Evolutionary conservation across 768 basidiomycete genomes (phyloP).

Genomic region (Tulasnella sp.): DNA sequence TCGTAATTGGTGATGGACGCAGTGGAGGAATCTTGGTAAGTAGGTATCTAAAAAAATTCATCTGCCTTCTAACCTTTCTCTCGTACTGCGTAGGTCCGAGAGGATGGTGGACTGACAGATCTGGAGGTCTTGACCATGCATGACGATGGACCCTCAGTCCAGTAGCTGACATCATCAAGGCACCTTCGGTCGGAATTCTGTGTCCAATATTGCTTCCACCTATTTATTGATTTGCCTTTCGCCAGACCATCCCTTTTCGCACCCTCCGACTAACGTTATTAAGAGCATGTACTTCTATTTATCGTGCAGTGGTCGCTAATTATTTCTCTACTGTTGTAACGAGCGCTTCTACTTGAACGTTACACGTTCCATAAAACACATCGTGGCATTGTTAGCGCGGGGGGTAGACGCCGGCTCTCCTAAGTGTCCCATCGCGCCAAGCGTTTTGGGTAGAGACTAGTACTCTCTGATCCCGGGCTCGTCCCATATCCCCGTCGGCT

Average conservation of each 20-base stretch:
- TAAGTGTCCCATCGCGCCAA: no score
- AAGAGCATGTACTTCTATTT: background rate
- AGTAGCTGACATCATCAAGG: background rate
- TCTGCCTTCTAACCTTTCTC: background rate
- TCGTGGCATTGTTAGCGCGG: background rate
- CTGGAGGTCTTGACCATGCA: constrained; percentile 16
- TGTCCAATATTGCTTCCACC: background rate
- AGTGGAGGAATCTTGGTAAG: constrained; percentile 17
- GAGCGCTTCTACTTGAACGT: background rate
- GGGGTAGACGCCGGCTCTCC: no score
- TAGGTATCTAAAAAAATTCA: background rate
- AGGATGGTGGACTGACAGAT: constrained; percentile 7
- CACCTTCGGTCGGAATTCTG: background rate
- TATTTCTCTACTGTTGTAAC: background rate
- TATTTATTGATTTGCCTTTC: background rate
- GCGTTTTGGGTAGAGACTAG: background rate
- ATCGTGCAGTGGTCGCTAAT: background rate
- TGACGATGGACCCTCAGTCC: background rate
- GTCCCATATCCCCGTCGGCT: no score
- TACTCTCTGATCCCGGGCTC: no score
- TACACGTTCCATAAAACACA: background rate
- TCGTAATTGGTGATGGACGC: constrained; percentile 18
- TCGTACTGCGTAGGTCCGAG: constrained; percentile 7
- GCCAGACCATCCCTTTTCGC: background rate
- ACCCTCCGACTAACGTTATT: background rate